phyloP scores from a whole-genome alignment of 2,329 filamentous ascomycete genomes.

The Zymoseptoria ardabiliae region DNA sequence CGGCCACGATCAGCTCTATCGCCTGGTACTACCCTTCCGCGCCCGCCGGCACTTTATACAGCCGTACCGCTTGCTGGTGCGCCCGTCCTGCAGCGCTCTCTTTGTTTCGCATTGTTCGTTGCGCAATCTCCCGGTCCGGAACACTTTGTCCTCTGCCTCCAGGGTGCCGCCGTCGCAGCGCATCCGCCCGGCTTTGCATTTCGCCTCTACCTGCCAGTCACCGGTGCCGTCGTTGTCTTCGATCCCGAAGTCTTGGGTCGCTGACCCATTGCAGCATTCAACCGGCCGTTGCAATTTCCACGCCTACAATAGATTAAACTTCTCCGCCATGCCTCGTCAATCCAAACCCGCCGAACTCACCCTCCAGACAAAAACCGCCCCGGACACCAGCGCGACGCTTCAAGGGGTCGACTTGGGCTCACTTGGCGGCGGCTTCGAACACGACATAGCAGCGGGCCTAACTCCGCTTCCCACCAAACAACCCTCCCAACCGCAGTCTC shows the following conservation, averaged over 20 bases:
- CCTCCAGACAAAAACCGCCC: slow-evolving; percentile 20
- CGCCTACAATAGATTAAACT: background rate
- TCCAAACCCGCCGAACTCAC: slow-evolving; percentile 26
- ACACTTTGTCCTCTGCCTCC: background rate
- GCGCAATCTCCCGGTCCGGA: background rate
- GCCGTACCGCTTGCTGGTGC: background rate
- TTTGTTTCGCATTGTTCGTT: background rate
- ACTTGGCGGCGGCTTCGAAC: slow-evolving; percentile 28
- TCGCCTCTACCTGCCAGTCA: background rate
- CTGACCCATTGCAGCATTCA: slow-evolving; percentile 16
- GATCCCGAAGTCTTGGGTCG: slow-evolving; percentile 14
- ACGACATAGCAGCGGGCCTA: slow-evolving; percentile 19
- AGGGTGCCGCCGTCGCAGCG: background rate
- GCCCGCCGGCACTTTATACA: background rate
- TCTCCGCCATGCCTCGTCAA: slow-evolving; percentile 24
- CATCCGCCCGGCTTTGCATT: background rate
- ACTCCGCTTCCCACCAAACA: slow-evolving; percentile 14
- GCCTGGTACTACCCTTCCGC: background rate
- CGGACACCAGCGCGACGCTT: slow-evolving; percentile 28
- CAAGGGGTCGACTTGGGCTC: slow-evolving; percentile 32
- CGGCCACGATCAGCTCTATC: background rate
- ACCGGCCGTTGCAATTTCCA: slow-evolving; percentile 9
- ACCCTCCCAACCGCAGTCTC: slow-evolving; percentile 22
- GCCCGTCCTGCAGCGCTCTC: background rate
- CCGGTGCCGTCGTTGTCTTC: slow-evolving; percentile 12